These are phyloP conservation scores for Boletus rubroflammeus DNA, from an alignment of 768 basidiomycete genomes.

Conservation along the genomic window DNA sequence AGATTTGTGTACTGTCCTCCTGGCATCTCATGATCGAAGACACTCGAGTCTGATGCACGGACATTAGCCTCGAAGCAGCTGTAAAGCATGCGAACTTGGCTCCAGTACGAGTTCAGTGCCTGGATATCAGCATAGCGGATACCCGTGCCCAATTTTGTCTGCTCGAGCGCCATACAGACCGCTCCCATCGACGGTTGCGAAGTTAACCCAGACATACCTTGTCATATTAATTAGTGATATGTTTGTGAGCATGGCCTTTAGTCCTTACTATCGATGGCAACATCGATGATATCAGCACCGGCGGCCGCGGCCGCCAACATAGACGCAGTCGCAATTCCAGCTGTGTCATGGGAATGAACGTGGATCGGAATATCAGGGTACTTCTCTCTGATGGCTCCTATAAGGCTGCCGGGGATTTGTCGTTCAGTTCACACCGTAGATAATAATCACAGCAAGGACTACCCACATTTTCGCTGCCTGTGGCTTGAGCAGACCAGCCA, in stretches of 20 bases:
- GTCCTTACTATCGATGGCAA: constrained; percentile 92
- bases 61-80: constrained; percentile 98
- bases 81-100: constrained; percentile 93
- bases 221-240: constrained; percentile 12
- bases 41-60: constrained; percentile 93
- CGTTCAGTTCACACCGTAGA: constrained; percentile 1
- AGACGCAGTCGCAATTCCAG: constrained; percentile 95
- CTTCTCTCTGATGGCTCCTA: constrained; percentile 91
- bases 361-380: constrained; percentile 98
- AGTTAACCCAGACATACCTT: constrained; percentile 97
- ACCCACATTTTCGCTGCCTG: constrained; percentile 85
- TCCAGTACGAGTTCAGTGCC: constrained; percentile 97
- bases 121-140: constrained; percentile 97
- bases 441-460: not conserved
- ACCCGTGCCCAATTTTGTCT: constrained; percentile 89
- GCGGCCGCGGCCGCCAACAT: constrained; percentile 96
- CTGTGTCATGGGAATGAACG: constrained; percentile 99
- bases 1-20: constrained; percentile 94
- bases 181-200: constrained; percentile 99
- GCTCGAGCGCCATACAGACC: constrained; percentile 90
- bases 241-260: not conserved
- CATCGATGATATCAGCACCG: constrained; percentile 97
- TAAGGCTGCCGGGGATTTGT: constrained; percentile 51
- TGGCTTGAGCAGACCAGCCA: constrained; percentile 96
- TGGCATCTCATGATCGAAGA: constrained; percentile 99